Base-by-base conservation (phyloP, 2,329 filamentous ascomycete genomes). In the Exophiala aquamarina region DNA sequence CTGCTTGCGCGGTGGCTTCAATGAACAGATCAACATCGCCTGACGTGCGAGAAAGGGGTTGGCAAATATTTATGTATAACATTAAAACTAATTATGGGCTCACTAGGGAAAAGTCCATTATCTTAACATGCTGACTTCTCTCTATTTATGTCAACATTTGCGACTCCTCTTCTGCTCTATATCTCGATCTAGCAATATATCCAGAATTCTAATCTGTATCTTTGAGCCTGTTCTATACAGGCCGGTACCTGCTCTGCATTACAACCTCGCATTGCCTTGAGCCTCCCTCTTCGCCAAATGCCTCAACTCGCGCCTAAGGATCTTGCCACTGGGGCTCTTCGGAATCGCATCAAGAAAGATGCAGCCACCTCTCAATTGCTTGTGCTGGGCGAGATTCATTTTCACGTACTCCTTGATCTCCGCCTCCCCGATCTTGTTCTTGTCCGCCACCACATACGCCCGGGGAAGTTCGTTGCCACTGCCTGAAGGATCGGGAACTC, bases 401-500 rank as follows among this genome's bases (percentile, higher is more conserved):
- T 60, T 56, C 3, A 66, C 59, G 38, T 59, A 59, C n/a, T 59
- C 56, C 41, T 58, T 50, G 34, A 74, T 66, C 36, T 64, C 23
- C 28, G 60, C 37, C 63, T 62, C 59, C 57, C 62, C 28, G 41
- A 56, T 48, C 35, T 48, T 41, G 19, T 52, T 46, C 28, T 58
- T 43, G 45, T 40, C 44, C 61, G 63, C 67, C n/a, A 73, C 69
- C 23, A 73, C 63, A 54, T 72, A 73, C 11, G 69, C 70, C 21
- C 69, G 49, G 1, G 70, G 70, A 3, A 69, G 62, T 50, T 73
- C 70, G 15, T 69, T 70, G 21, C 65, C 63, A 17, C 38, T 47
- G 2, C 50, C 50, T 4, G 65, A 61, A 3, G 61, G 62, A 19
- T 60, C 57, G 3, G 56, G 49, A 10, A 72, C 61, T 4, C 70